phyloP scores from a whole-genome alignment of 345 rosid genomes.

The Euphorbia lathyris region DNA sequence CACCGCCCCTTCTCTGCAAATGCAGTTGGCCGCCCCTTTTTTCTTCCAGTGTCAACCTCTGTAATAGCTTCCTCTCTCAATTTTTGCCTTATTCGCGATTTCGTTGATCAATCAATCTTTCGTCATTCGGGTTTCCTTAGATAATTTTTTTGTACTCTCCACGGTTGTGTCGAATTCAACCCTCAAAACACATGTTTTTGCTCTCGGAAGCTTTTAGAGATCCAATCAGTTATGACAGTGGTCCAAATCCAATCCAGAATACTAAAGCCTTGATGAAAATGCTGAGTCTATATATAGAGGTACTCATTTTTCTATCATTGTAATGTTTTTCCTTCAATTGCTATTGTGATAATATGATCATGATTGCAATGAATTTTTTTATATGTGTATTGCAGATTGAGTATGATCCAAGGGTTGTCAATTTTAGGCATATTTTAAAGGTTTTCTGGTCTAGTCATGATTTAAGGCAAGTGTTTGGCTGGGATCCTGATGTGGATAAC shows the following conservation, averaged over 20 bases:
- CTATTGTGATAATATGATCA: background rate
- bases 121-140: constrained; percentile 49
- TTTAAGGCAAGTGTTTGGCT: constrained; percentile 86
- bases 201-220: constrained; percentile 98
- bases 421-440: constrained; percentile 69
- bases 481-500: constrained; percentile 92
- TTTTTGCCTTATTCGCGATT: constrained; percentile 24
- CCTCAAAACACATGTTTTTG: constrained; percentile 56
- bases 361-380: background rate
- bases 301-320: no score
- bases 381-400: constrained; percentile 53
- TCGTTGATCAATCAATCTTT: constrained; percentile 31
- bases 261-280: constrained; percentile 70
- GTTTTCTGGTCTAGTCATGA: constrained; percentile 92
- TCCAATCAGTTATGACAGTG: constrained; percentile 85
- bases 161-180: constrained; percentile 35
- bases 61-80: background rate
- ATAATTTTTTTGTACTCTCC: constrained; percentile 40
- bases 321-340: background rate
- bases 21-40: no score
- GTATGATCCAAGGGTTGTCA: constrained; percentile 63
- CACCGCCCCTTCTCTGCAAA: no score
- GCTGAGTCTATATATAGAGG: constrained; percentile 93
- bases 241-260: constrained; percentile 72
- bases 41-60: no score